These are phyloP conservation scores for Penicillium macrosclerotiorum DNA, from an alignment of 495 filamentous ascomycete genomes.

Conservation along the genomic window DNA sequence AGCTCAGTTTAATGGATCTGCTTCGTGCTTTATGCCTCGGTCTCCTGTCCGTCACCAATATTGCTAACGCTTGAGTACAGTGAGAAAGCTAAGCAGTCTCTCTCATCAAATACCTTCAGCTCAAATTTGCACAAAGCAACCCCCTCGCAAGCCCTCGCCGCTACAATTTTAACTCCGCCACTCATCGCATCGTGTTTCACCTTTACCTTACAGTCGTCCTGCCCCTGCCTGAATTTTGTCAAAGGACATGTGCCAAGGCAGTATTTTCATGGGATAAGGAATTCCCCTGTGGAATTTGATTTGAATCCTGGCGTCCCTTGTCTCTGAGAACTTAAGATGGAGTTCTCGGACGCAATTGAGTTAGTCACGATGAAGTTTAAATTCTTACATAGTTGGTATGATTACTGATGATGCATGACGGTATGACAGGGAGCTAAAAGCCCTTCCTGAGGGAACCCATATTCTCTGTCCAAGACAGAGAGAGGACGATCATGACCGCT, in stretches of 20 bases:
- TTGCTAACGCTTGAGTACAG: too few species aligned
- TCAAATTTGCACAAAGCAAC: too few species aligned
- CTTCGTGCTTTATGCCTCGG: too few species aligned
- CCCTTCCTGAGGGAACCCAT: constrained; percentile 46
- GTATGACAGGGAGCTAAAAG: constrained; percentile 39
- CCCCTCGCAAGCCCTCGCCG: too few species aligned
- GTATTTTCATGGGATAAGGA: constrained; percentile 10
- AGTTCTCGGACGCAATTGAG: constrained; percentile 44
- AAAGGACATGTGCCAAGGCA: constrained; percentile 9
- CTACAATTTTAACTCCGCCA: too few species aligned
- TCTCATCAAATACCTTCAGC: too few species aligned
- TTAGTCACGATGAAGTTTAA: constrained; percentile 15
- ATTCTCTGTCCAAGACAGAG: constrained; percentile 48
- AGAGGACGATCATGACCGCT: constrained; percentile 51
- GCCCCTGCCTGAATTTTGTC: neutral
- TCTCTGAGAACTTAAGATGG: constrained; percentile 31
- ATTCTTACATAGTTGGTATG: neutral
- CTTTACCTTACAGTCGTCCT: too few species aligned
- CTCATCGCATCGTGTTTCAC: too few species aligned
- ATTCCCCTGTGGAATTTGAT: constrained; percentile 14
- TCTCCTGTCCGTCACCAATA: too few species aligned
- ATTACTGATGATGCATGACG: constrained; percentile 6
- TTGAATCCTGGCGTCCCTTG: constrained; percentile 4
- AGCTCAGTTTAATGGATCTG: too few species aligned
- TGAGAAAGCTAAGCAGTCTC: too few species aligned